Percentiles rank a stretch among this genome's conserved stretches.
Conservation (phyloP, 208 protist genomes). For the Leishmania martiniquensis region DNA sequence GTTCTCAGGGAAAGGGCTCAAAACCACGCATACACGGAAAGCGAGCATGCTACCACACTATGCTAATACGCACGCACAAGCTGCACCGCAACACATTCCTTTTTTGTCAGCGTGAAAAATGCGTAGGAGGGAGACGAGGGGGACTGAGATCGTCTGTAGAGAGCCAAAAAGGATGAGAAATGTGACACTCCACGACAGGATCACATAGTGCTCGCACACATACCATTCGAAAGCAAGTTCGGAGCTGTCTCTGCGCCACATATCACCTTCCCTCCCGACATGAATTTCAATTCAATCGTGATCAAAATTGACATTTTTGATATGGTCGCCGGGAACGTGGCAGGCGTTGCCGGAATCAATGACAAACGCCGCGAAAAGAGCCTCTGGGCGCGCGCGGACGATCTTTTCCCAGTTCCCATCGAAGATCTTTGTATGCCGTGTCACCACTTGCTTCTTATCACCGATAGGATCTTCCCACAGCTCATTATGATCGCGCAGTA, state of each 20-base stretch:
- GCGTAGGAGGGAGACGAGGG: neutral
- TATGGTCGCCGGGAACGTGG: conserved; percentile 62
- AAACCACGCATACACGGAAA: neutral
- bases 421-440: conserved; percentile 56
- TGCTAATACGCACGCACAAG: neutral
- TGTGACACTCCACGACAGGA: neutral
- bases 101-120: too few relatives aligned
- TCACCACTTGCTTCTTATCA: conserved; percentile 46
- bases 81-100: neutral
- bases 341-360: conserved; percentile 65
- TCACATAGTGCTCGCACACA: neutral
- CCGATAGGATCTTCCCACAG: conserved; percentile 26
- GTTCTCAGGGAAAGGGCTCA: neutral
- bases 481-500: conserved; percentile 40
- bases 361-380: conserved; percentile 59
- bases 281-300: conserved; percentile 23
- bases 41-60: neutral
- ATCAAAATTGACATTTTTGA: conserved; percentile 47
- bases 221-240: neutral
- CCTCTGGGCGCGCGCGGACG: conserved; percentile 47
- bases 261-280: neutral
- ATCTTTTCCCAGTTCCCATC: conserved; percentile 60
- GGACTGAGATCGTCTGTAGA: neutral
- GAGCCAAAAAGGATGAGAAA: neutral
- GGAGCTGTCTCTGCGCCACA: neutral